These are phyloP conservation scores for Cryptococcus amylolentus DNA, from an alignment of 1,284 basidiomycete genomes.

Conservation along the genomic window DNA sequence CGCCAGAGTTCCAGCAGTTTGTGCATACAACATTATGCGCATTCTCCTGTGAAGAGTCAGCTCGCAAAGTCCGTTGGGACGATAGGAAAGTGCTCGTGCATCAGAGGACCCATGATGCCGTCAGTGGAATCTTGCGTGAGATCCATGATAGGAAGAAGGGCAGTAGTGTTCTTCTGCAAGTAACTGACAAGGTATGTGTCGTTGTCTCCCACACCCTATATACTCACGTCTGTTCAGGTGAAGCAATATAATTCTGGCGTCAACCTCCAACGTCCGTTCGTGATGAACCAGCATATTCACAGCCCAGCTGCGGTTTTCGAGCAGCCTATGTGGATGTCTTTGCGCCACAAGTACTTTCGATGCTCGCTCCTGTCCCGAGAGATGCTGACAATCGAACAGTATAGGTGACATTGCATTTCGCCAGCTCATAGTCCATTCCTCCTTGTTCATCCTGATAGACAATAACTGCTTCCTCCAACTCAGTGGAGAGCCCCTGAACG, in stretches of 20 bases:
- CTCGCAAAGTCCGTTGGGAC: neutral
- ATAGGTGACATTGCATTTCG: conserved; percentile 49
- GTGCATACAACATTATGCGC: conserved; percentile 24
- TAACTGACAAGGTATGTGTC: conserved; percentile 9
- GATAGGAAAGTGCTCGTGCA: neutral
- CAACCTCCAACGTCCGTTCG: conserved; percentile 19
- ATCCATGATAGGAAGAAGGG: neutral
- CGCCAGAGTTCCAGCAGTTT: conserved; percentile 21
- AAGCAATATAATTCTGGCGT: conserved; percentile 16
- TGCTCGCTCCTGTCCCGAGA: neutral
- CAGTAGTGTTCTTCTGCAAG: conserved; percentile 21
- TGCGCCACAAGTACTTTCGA: conserved; percentile 27
- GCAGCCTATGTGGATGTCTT: conserved; percentile 23
- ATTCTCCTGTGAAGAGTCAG: neutral
- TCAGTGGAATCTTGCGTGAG: conserved; percentile 20
- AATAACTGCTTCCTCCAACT: conserved; percentile 53
- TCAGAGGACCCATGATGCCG: conserved; percentile 25
- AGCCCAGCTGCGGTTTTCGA: conserved; percentile 23
- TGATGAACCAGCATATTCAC: conserved; percentile 23
- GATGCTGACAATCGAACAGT: conserved; percentile 19
- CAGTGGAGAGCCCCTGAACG: conserved; percentile 48
- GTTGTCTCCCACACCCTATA: too few species aligned
- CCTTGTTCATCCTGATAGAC: conserved; percentile 49
- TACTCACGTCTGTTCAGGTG: conserved; percentile 4
- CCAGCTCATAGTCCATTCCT: conserved; percentile 49